Conservation (phyloP, 1,139 yeast species). For the Blastobotrys indianensis region DNA sequence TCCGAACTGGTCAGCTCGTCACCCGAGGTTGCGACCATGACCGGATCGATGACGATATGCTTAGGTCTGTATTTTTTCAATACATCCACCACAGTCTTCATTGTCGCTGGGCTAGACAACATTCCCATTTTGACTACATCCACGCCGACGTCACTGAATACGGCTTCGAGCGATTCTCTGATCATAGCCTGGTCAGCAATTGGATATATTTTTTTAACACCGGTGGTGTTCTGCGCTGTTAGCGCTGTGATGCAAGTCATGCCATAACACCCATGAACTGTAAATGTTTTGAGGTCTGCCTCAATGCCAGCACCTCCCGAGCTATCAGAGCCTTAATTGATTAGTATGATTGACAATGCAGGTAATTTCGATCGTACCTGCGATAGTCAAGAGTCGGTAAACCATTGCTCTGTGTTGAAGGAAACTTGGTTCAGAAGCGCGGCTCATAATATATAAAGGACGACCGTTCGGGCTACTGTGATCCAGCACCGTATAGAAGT, state of each 20-base stretch:
- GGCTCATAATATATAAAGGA: neutral
- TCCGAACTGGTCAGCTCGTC: conserved; percentile 46
- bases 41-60: conserved; percentile 65
- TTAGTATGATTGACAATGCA: neutral
- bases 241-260: conserved; percentile 74
- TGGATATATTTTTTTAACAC: conserved; percentile 47
- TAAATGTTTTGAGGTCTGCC: conserved; percentile 81
- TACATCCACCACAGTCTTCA: conserved; percentile 42
- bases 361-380: conserved; percentile 17
- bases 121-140: conserved; percentile 80
- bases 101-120: conserved; percentile 56
- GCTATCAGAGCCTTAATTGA: conserved; percentile 72
- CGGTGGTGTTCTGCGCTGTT: conserved; percentile 69
- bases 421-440: neutral
- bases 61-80: conserved; percentile 34
- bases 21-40: conserved; percentile 77
- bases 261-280: conserved; percentile 75
- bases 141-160: conserved; percentile 58
- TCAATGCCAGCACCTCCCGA: conserved; percentile 97
- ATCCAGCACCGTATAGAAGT: too few species aligned
- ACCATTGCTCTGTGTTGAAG: conserved; percentile 3
- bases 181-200: conserved; percentile 44
- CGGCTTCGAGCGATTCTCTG: conserved; percentile 45
- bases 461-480: too few species aligned
- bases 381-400: conserved; percentile 24